Evolutionary conservation across 768 basidiomycete species (phyloP).

Genomic region (Asterophora parasitica): DNA sequence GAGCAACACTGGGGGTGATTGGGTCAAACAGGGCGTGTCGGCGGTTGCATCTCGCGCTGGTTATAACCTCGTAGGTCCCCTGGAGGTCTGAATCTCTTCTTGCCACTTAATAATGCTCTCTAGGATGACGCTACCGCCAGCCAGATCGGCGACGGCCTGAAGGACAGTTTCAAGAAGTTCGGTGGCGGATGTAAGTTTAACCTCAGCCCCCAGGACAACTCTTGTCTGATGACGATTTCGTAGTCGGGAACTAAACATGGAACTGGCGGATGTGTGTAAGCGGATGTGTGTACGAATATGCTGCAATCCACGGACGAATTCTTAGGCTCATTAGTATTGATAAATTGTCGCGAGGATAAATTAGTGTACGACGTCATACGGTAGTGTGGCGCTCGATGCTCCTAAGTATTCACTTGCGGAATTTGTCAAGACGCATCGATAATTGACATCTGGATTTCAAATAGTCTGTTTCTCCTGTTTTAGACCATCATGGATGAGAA

Average conservation of each 20-base stretch:
- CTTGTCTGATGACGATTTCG: not conserved
- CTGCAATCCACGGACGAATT: too few species aligned
- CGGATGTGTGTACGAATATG: too few species aligned
- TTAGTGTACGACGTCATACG: too few species aligned
- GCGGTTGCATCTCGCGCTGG: conserved; percentile 36
- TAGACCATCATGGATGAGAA: not conserved
- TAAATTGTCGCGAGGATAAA: too few species aligned
- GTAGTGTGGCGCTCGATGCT: too few species aligned
- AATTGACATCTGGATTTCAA: too few species aligned
- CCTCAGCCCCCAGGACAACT: not conserved
- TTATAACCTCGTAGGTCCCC: conserved; percentile 36
- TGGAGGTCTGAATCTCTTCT: not conserved
- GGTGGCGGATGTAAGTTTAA: conserved; percentile 21
- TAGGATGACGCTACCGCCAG: conserved; percentile 34
- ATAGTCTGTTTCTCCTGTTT: too few species aligned
- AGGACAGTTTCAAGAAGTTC: conserved; percentile 33
- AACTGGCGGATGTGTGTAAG: too few species aligned
- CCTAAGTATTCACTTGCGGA: too few species aligned
- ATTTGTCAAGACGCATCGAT: too few species aligned
- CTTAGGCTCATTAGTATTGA: too few species aligned
- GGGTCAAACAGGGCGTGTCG: conserved; percentile 36
- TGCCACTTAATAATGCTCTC: not conserved
- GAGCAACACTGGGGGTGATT: conserved; percentile 22
- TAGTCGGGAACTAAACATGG: not conserved
- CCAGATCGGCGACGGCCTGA: conserved; percentile 33